phyloP scores from a whole-genome alignment of 768 basidiomycete species.

The Lactarius psammicola region DNA sequence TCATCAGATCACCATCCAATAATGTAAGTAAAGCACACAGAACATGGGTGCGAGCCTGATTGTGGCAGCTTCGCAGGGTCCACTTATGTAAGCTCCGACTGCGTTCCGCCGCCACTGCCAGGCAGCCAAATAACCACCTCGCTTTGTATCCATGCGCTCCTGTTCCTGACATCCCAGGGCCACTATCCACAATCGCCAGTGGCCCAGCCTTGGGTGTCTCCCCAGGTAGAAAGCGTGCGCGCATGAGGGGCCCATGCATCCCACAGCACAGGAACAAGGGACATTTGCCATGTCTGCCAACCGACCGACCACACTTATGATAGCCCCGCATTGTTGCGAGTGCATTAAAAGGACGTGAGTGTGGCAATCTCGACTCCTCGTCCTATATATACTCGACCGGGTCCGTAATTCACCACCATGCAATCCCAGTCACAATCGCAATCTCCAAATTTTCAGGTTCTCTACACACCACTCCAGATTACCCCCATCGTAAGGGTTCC shows the following conservation, averaged over 20 bases:
- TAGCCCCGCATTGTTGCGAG: background rate
- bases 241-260: background rate
- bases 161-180: background rate
- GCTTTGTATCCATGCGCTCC: background rate
- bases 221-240: background rate
- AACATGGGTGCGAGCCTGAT: background rate
- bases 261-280: background rate
- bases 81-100: background rate
- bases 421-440: background rate
- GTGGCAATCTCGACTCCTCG: background rate
- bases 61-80: background rate
- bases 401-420: background rate
- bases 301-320: background rate
- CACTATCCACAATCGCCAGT: background rate
- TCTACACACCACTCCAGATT: background rate
- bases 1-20: background rate
- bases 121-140: background rate
- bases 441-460: background rate
- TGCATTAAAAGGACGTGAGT: background rate
- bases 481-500: constrained; percentile 9
- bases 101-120: no score
- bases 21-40: background rate
- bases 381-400: background rate
- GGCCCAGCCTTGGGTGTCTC: background rate
- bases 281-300: background rate